A percentile compares a stretch with the other conserved stretches of the same genome.
phyloP scores from a whole-genome alignment of 306 rosid genomes.

The Prinsepia uniflora region DNA sequence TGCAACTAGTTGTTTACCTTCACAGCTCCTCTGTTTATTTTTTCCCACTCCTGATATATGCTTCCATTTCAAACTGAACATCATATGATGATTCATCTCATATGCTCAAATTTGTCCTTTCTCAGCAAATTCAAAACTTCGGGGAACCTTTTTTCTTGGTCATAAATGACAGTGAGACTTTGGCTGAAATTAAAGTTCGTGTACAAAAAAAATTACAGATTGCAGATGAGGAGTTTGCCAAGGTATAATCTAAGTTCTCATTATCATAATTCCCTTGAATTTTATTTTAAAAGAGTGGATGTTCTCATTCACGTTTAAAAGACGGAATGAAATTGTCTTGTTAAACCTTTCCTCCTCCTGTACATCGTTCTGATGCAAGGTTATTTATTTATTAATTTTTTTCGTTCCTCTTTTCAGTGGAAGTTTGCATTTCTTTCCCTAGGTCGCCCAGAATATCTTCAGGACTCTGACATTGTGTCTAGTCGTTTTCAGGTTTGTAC shows the following conservation, averaged over 20 bases:
- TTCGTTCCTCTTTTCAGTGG: slow-evolving; percentile 52
- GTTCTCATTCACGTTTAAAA: background rate
- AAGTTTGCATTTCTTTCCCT: slow-evolving; percentile 81
- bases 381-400: slow-evolving; percentile 6
- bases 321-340: background rate
- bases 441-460: slow-evolving; percentile 92
- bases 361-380: slow-evolving; percentile 1
- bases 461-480: slow-evolving; percentile 70
- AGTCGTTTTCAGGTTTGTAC: slow-evolving; percentile 72
- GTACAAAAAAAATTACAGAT: slow-evolving; percentile 75
- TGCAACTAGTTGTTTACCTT: slow-evolving; percentile 18
- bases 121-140: slow-evolving; percentile 82
- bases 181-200: slow-evolving; percentile 62
- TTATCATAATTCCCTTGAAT: background rate
- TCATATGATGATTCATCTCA: background rate
- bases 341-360: background rate
- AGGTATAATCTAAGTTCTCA: slow-evolving; percentile 41
- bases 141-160: slow-evolving; percentile 95
- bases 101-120: slow-evolving; percentile 16
- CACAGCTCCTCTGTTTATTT: background rate
- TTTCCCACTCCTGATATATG: background rate
- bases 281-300: slow-evolving; percentile 20
- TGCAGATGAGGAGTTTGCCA: slow-evolving; percentile 80
- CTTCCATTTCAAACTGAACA: background rate
- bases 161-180: slow-evolving; percentile 75